Base-by-base conservation (phyloP, 805 yeast species). In the Candida broadrunensis region DNA sequence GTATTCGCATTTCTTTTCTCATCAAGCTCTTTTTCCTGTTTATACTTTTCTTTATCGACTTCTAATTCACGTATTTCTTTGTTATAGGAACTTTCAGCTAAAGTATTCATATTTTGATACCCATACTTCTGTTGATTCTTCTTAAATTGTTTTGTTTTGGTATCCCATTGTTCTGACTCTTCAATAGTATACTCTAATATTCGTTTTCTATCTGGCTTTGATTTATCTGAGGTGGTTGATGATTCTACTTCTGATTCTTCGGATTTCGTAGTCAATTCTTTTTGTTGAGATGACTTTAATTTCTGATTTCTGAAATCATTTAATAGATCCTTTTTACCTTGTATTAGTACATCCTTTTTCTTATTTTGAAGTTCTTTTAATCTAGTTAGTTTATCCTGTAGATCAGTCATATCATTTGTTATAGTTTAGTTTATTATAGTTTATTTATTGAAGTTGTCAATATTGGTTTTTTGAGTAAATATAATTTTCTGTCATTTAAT, bases 121-220 rank as follows among this genome's bases (percentile, higher is more conserved):
- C 75, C 78, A 1, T 70, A 55, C 16, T 57, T 57, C 9, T 49
- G 49, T 5, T 47, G 46, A 6, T 63, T 59, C 5, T 47, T 47
- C 30, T 49, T 48, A 38, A 59, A 63, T 36, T 50, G 47, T 33
- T 51, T 60, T 41, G 60, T 53, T 39, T 67, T 71, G 21, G 52
- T 61, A 18, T 80, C 75, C 89, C 89, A 84, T 39, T 66, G 64
- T 47, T 81, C 85, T 41, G 79, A 72, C 39, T 85, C 86, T 39
- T 79, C 85, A 4, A 83, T 72, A 0, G 85, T 73, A 37, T 52
- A 52, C n/a, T 37, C 41, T 19, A 54, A 30, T 29, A 33, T 24
- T 19, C 25, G 24, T 17, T 20, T 18, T 11, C 36, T 17, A 9
- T 14, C 32, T 18, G 33, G 24, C 23, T 33, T 24, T 9, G 31